Base-by-base conservation (phyloP, 179 eudicot genomes). In the Patellifolia procumbens region DNA sequence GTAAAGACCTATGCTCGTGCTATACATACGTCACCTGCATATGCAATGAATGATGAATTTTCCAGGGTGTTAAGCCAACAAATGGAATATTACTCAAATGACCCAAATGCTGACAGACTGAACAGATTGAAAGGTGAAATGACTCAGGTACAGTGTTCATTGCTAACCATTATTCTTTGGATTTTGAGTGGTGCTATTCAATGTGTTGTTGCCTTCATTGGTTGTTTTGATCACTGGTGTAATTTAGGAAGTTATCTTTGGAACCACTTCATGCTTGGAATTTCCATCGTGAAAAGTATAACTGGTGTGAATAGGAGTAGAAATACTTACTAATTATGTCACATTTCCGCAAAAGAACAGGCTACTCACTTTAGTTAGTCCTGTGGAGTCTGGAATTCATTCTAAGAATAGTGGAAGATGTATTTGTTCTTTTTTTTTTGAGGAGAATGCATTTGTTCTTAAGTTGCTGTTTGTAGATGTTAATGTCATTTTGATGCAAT, bases 41-140 rank as follows among this genome's bases (percentile, higher is more conserved):
- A 94, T 79, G 97, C 87, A 34, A 94, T 94, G 98, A 91, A 94
- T 79, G 97, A 94, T 73, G 98, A 94, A 81, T 92, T 94, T 75
- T 92, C 98, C 45, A 92, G 98, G 83, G 91, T 94, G 42, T 73
- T 94, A 84, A 87, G 86, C 87, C 98, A 92, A 68, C 97, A 92
- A 79, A 89, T 92, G 84, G 97, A 94, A 9, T 91, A 91, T 80
- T 94, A 82, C 86, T 89, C 97, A 35, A 91, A 86, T 81, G 97
- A 92, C 77, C 97, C 97, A 1, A 89, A 84, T 87, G 97, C 97
- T 4, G 97, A 94, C 77, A 88, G 97, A 61, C 77, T 94, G 65
- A 92, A 91, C 81, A 88, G 97, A 48, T 81, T 92, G 55, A 88
- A 94, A 84, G 97, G 97, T 70, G 97, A 94, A 91, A 92, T 92